Conservation (phyloP, 345 rosid species). For the Boechera divaricarpa region DNA sequence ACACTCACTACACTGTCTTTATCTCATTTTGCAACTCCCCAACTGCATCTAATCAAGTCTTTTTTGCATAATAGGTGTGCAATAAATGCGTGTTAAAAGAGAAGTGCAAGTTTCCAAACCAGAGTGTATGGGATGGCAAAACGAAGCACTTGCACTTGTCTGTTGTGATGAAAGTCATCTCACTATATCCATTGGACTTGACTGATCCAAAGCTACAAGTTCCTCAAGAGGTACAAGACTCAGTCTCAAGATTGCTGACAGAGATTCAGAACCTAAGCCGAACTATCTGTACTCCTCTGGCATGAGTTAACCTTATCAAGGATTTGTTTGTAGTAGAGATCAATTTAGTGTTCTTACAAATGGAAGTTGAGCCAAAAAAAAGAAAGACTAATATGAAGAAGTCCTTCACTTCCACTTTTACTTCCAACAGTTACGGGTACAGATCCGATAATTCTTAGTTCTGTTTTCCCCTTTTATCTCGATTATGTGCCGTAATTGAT, state of each 20-base stretch:
- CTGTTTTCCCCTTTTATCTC: background rate
- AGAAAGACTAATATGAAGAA: background rate
- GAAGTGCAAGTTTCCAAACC: slow-evolving; percentile 68
- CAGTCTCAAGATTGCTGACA: slow-evolving; percentile 55
- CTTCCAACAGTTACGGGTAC: background rate
- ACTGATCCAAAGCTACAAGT: slow-evolving; percentile 55
- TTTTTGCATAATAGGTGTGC: slow-evolving; percentile 65
- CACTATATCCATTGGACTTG: slow-evolving; percentile 59
- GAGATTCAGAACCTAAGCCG: slow-evolving; percentile 62
- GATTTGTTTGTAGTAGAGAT: slow-evolving; percentile 27
- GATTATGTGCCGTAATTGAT: background rate
- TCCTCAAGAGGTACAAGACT: slow-evolving; percentile 62
- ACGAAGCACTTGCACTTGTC: slow-evolving; percentile 54
- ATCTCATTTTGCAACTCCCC: background rate
- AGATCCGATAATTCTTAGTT: background rate
- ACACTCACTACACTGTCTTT: slow-evolving; percentile 10
- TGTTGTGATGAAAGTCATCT: slow-evolving; percentile 65
- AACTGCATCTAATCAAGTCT: slow-evolving; percentile 21
- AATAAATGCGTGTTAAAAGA: slow-evolving; percentile 59
- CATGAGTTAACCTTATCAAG: slow-evolving; percentile 24
- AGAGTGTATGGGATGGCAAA: slow-evolving; percentile 55
- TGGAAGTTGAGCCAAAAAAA: background rate
- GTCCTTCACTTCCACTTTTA: background rate
- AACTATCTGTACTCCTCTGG: slow-evolving; percentile 46
- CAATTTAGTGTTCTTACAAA: background rate